Percentiles rank a stretch among this genome's conserved stretches.
Evolutionary conservation across 371 early-diverging fungal species (phyloP).

Genomic region (Lichtheimia corymbifera): DNA sequence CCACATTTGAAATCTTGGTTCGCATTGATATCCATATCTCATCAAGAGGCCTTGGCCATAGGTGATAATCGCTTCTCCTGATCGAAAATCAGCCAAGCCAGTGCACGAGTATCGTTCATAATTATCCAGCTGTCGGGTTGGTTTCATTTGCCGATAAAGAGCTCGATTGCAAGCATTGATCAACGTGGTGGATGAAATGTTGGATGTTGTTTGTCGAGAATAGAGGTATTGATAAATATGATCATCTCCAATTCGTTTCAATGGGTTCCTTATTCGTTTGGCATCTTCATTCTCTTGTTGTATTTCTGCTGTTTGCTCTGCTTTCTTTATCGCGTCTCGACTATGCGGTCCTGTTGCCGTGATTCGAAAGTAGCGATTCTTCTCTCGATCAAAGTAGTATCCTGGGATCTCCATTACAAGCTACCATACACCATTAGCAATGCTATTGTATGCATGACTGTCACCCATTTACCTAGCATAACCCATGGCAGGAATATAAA

Average conservation of each 20-base stretch:
- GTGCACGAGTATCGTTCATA: background rate
- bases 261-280: background rate
- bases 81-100: constrained; percentile 6
- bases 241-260: background rate
- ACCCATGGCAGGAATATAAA: background rate
- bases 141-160: background rate
- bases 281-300: background rate
- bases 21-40: constrained; percentile 32
- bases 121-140: background rate
- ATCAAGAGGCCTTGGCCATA: constrained; percentile 8
- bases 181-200: background rate
- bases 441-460: background rate
- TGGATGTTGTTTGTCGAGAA: background rate
- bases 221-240: background rate
- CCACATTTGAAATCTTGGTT: constrained; percentile 32
- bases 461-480: background rate
- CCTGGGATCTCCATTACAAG: constrained; percentile 46
- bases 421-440: background rate
- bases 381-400: constrained; percentile 54
- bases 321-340: constrained; percentile 9
- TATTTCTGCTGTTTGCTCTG: constrained; percentile 7
- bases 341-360: constrained; percentile 31
- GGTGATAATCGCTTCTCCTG: constrained; percentile 12
- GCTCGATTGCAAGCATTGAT: background rate
- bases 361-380: constrained; percentile 56